phyloP scores from a whole-genome alignment of 345 rosid genomes.

The Gossypium ekmanianum region DNA sequence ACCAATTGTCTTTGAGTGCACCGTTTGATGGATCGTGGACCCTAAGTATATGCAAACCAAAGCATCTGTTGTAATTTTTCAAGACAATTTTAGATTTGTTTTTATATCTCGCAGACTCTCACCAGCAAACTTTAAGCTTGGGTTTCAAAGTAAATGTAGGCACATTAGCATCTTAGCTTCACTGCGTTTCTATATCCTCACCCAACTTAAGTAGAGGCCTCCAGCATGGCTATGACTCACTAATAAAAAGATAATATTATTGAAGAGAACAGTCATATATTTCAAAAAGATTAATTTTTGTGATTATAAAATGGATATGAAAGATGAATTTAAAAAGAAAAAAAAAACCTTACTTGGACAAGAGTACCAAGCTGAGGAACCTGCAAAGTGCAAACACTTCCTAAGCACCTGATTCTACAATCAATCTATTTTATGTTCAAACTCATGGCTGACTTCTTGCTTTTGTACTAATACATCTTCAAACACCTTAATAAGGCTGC shows the following conservation, averaged over 20 bases:
- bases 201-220: not conserved
- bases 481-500: no score
- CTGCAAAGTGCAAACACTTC: not conserved
- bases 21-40: constrained; percentile 14
- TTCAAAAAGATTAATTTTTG: no score
- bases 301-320: no score
- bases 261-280: not conserved
- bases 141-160: not conserved
- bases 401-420: no score
- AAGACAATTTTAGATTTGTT: not conserved
- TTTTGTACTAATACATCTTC: no score
- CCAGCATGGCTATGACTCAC: not conserved
- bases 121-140: not conserved
- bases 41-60: constrained; percentile 1
- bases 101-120: not conserved
- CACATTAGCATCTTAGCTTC: not conserved
- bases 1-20: constrained; percentile 18
- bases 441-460: no score
- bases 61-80: not conserved
- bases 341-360: no score
- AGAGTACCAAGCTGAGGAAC: no score
- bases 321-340: no score
- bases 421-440: no score
- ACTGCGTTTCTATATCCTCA: not conserved
- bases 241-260: no score